Percentiles rank a stretch among this genome's conserved stretches.
phyloP scores from a whole-genome alignment of 2,329 filamentous ascomycete species.

The Talaromyces islandicus region DNA sequence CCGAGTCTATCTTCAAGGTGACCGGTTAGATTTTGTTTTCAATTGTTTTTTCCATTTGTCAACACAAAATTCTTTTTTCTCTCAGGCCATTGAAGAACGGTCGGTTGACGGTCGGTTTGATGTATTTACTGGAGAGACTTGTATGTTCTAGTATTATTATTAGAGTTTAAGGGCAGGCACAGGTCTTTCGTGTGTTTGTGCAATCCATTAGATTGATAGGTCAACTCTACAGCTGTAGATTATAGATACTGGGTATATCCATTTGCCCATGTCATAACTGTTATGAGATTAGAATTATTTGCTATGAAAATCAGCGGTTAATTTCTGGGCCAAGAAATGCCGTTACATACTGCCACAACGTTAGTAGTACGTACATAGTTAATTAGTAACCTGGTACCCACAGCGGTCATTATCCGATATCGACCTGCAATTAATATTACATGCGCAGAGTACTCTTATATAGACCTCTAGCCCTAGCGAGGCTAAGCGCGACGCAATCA shows the following conservation, averaged over 20 bases:
- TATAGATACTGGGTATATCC: neutral
- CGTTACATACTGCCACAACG: no score
- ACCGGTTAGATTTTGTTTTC: conserved; percentile 33
- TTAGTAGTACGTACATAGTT: neutral
- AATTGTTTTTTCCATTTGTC: neutral
- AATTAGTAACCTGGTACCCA: no score
- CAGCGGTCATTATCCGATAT: neutral
- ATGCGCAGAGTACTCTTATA: no score
- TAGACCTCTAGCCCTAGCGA: neutral
- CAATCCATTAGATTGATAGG: neutral
- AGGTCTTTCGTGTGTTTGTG: neutral
- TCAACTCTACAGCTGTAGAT: neutral
- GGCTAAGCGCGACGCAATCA: conserved; percentile 5
- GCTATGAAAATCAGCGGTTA: neutral
- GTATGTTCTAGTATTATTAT: neutral
- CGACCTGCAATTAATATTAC: neutral
- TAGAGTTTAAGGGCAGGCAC: neutral
- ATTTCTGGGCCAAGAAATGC: no score
- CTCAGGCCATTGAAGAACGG: neutral
- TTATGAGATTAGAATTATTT: neutral
- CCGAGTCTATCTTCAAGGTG: conserved; percentile 47
- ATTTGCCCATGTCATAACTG: neutral
- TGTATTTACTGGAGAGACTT: neutral
- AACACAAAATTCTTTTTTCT: neutral
- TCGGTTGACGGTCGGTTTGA: neutral